Conservation (phyloP, 306 rosid species). For the Rosa multiflora region DNA sequence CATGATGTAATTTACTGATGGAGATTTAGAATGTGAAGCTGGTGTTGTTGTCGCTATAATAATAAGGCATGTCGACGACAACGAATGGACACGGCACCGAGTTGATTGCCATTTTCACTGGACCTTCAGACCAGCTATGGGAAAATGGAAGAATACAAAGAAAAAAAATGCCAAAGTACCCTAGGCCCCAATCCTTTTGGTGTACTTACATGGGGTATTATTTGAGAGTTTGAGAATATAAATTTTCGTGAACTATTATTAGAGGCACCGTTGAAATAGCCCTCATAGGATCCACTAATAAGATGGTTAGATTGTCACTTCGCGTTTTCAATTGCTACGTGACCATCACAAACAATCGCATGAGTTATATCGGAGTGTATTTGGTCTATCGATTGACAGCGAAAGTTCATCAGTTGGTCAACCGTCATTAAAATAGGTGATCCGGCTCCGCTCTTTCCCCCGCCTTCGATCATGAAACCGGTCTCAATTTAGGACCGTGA, state of each 20-base stretch:
- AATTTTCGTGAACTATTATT: not conserved
- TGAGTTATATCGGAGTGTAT: too few relatives aligned
- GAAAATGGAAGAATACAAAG: not conserved
- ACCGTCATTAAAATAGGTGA: too few relatives aligned
- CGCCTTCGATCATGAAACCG: too few relatives aligned
- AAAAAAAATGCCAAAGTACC: not conserved
- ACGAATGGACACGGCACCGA: not conserved
- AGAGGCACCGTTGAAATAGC: not conserved
- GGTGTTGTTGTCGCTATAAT: not conserved
- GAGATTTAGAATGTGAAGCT: not conserved
- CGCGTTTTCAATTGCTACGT: not conserved
- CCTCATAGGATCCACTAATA: not conserved
- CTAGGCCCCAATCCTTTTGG: not conserved
- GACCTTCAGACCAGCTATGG: not conserved
- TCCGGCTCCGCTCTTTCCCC: too few relatives aligned
- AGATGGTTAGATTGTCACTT: not conserved
- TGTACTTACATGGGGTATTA: not conserved
- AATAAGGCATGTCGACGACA: not conserved
- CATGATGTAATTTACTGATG: not conserved
- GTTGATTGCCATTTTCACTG: not conserved
- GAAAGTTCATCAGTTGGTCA: too few relatives aligned
- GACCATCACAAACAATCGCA: not conserved
- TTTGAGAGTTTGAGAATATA: not conserved
- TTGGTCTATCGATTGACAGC: too few relatives aligned
- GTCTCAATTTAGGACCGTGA: not conserved